Conservation (phyloP, 1,139 yeast genomes). For the Kluyveromyces sp. region DNA sequence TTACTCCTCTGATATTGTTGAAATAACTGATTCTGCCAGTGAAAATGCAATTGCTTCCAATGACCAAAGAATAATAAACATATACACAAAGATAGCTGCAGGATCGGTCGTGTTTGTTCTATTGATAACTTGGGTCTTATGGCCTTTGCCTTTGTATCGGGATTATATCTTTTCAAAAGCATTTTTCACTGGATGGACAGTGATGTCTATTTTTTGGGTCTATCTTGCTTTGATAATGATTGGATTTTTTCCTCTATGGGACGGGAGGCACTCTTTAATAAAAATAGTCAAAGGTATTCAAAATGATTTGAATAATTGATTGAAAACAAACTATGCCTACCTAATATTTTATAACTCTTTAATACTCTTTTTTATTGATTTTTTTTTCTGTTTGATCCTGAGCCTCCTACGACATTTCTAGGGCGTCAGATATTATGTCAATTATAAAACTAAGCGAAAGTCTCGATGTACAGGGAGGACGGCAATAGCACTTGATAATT, state of each 20-base stretch:
- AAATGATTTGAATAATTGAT: background rate
- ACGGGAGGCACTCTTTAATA: conserved; percentile 5
- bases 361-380: no score
- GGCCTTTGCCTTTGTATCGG: conserved; percentile 10
- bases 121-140: conserved; percentile 10
- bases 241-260: conserved; percentile 9
- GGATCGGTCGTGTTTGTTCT: conserved; percentile 8
- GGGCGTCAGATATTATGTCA: no score
- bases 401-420: no score
- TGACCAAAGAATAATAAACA: conserved; percentile 8
- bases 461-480: no score
- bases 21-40: conserved; percentile 14
- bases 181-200: conserved; percentile 11
- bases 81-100: conserved; percentile 9
- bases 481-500: no score
- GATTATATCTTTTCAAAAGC: conserved; percentile 12
- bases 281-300: background rate
- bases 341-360: no score
- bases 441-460: no score
- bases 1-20: background rate
- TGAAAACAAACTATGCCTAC: background rate
- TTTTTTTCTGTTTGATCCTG: no score
- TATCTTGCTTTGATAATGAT: conserved; percentile 10
- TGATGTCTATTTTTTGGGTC: conserved; percentile 11
- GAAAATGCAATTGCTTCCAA: conserved; percentile 26